These are phyloP conservation scores for Fusarium buharicum DNA, from an alignment of 2,329 filamentous ascomycete genomes.

Conservation along the genomic window DNA sequence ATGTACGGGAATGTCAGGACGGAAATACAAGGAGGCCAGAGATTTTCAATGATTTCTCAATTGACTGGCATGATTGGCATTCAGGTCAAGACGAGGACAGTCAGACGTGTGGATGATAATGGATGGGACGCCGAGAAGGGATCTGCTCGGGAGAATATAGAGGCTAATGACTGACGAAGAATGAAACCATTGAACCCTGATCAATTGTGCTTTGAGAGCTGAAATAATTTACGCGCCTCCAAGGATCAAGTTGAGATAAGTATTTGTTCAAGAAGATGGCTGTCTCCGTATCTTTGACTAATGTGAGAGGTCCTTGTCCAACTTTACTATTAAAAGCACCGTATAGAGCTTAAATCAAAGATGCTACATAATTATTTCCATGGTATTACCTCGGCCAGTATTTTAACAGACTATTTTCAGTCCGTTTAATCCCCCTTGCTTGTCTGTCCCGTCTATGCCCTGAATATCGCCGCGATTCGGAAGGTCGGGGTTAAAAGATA, in stretches of 20 bases:
- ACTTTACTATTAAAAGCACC: no score
- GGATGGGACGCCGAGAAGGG: constrained; percentile 27
- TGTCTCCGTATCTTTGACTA: no score
- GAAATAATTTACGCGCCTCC: no score
- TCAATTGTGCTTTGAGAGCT: no score
- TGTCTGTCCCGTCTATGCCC: not conserved
- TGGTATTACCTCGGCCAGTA: not conserved
- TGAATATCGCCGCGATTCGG: not conserved
- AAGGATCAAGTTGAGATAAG: no score
- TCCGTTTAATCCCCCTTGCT: not conserved
- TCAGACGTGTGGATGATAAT: constrained; percentile 23
- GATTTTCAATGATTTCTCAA: constrained; percentile 42
- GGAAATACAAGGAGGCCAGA: constrained; percentile 44
- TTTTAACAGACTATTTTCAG: not conserved
- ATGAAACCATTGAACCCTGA: not conserved
- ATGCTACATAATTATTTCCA: not conserved
- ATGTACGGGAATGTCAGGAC: constrained; percentile 47
- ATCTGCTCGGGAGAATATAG: constrained; percentile 7
- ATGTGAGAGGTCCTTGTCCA: no score
- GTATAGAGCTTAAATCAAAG: no score
- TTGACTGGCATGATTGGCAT: constrained; percentile 37
- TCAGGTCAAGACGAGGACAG: constrained; percentile 40
- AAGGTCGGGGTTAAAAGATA: not conserved
- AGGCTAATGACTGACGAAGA: constrained; percentile 24
- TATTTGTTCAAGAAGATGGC: no score